Evolutionary conservation across 768 basidiomycete species (phyloP).

Genomic region (Kwoniella europaea): DNA sequence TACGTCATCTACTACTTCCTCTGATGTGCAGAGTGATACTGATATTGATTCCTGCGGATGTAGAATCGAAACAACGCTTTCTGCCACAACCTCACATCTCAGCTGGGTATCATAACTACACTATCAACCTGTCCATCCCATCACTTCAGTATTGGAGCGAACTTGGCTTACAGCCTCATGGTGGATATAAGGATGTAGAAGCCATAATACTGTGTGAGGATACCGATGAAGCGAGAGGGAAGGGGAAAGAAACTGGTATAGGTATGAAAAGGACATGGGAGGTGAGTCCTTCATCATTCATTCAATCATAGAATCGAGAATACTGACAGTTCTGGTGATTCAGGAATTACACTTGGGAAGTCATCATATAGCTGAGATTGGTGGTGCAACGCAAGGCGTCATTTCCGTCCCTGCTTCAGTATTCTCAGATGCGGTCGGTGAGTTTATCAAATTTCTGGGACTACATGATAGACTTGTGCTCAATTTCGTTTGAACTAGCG

Average conservation of each 20-base stretch:
- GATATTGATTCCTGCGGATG: not conserved
- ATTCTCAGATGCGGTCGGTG: conserved; percentile 17
- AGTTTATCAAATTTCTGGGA: not conserved
- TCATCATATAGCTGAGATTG: conserved; percentile 3
- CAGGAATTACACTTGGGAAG: conserved; percentile 11
- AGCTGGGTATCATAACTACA: conserved; percentile 36
- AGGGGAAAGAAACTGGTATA: conserved; percentile 3
- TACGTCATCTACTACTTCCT: not conserved
- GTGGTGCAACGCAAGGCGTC: conserved; percentile 6
- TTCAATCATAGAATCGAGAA: too few relatives aligned
- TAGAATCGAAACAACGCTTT: conserved; percentile 3
- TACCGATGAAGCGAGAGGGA: not conserved
- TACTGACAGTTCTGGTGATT: not conserved
- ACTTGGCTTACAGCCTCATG: conserved; percentile 44
- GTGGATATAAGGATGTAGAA: conserved; percentile 41
- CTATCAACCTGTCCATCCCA: conserved; percentile 35
- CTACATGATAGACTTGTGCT: not conserved
- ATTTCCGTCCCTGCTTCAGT: conserved; percentile 4
- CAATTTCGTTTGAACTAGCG: not conserved
- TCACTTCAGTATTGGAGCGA: conserved; percentile 43
- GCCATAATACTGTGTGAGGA: conserved; percentile 22
- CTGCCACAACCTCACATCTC: conserved; percentile 32
- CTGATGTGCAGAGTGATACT: too few relatives aligned
- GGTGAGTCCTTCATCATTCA: conserved; percentile 9
- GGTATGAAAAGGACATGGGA: conserved; percentile 19